Evolutionary conservation across 768 basidiomycete genomes (phyloP).

Genomic region (Auricularia cornea): DNA sequence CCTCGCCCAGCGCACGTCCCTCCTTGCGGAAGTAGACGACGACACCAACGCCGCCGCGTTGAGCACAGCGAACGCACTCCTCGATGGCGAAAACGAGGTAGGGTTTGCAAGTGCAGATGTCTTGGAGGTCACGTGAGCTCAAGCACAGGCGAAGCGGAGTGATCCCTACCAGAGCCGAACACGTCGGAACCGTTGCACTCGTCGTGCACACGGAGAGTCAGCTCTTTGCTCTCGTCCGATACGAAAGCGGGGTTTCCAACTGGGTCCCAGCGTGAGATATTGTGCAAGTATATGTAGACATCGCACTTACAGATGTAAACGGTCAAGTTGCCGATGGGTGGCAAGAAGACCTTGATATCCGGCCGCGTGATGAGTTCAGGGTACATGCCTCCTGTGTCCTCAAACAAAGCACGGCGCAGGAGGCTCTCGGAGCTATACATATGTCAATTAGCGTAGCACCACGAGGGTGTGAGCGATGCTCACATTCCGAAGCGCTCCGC

Average conservation of each 20-base stretch:
- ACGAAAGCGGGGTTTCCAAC: conserved; percentile 80
- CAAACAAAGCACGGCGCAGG: conserved; percentile 86
- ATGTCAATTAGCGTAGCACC: not conserved
- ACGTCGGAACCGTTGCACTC: conserved; percentile 97
- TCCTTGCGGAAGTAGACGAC: conserved; percentile 95
- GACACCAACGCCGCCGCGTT: conserved; percentile 82
- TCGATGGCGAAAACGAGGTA: conserved; percentile 90
- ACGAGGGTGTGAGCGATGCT: conserved; percentile 9
- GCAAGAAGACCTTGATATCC: conserved; percentile 92
- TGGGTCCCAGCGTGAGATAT: too few species aligned
- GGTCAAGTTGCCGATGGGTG: conserved; percentile 85
- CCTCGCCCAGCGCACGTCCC: conserved; percentile 87
- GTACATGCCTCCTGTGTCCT: conserved; percentile 94
- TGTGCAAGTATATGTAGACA: too few species aligned
- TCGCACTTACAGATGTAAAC: conserved; percentile 89
- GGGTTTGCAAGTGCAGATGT: conserved; percentile 89
- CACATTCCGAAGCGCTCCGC: conserved; percentile 92
- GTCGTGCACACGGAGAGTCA: conserved; percentile 87
- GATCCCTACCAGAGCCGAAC: conserved; percentile 54
- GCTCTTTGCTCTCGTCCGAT: conserved; percentile 64
- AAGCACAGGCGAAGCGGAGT: too few species aligned
- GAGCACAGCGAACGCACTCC: conserved; percentile 79
- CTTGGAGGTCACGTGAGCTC: too few species aligned
- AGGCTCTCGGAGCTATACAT: conserved; percentile 62
- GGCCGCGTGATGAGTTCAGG: conserved; percentile 93